Evolutionary conservation across 2,329 filamentous ascomycete species (phyloP).

Genomic region (Cyanodermella asteris): DNA sequence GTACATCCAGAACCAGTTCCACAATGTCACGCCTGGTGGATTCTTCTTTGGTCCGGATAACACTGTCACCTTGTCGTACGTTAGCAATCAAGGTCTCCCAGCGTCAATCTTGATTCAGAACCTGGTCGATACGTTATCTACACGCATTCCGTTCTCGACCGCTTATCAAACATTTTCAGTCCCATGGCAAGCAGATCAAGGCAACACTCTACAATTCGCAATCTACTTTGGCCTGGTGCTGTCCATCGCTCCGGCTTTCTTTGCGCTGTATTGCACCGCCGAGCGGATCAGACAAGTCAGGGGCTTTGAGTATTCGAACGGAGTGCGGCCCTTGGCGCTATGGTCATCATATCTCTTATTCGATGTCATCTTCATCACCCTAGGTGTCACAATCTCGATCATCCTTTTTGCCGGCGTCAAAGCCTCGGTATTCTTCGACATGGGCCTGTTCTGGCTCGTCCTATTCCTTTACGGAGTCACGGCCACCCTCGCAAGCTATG

Average conservation of each 20-base stretch:
- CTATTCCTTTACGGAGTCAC: constrained; percentile 64
- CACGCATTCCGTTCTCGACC: constrained; percentile 46
- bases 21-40: constrained; percentile 53
- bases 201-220: constrained; percentile 55
- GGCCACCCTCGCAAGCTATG: constrained; percentile 54
- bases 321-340: constrained; percentile 57
- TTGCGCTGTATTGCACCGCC: constrained; percentile 69
- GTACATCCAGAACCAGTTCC: constrained; percentile 40
- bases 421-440: constrained; percentile 52
- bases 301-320: constrained; percentile 70
- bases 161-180: constrained; percentile 55
- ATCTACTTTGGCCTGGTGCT: constrained; percentile 66
- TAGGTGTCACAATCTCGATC: constrained; percentile 42
- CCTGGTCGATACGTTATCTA: constrained; percentile 41
- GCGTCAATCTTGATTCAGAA: constrained; percentile 33
- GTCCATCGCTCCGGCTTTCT: constrained; percentile 62
- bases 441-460: constrained; percentile 60
- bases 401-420: constrained; percentile 44
- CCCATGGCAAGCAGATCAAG: constrained; percentile 45
- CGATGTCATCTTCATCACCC: constrained; percentile 53
- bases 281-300: constrained; percentile 62
- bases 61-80: constrained; percentile 47
- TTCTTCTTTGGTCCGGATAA: constrained; percentile 48
- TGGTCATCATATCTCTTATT: constrained; percentile 70
- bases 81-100: constrained; percentile 40